Conservation (phyloP, 1,284 basidiomycete genomes). For the Moesziomyces sp. region DNA sequence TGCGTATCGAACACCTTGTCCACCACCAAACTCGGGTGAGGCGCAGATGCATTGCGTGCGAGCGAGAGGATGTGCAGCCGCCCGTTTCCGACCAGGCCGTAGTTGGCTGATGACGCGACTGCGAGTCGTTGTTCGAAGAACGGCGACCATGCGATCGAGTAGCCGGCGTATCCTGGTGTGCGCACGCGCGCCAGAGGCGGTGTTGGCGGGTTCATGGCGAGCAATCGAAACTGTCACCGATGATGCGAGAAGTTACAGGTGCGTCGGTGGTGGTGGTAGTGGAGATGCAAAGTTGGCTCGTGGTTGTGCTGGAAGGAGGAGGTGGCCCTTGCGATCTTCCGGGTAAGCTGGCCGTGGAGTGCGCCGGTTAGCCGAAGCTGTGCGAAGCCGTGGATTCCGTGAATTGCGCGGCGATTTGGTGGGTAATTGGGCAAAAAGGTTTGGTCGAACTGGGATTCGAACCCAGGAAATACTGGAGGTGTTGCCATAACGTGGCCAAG, state of each 20-base stretch:
- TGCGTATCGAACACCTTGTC: constrained; percentile 80
- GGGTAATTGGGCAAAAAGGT: not conserved
- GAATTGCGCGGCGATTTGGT: no score
- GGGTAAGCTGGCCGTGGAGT: no score
- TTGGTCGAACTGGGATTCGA: constrained; percentile 55
- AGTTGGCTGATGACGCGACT: constrained; percentile 90
- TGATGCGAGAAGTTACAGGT: not conserved
- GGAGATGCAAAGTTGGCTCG: no score
- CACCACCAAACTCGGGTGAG: constrained; percentile 22
- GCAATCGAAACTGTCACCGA: not conserved
- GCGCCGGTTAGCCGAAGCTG: no score
- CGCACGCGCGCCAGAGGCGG: constrained; percentile 36
- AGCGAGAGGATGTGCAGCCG: constrained; percentile 53
- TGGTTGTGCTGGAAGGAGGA: no score
- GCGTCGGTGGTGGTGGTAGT: not conserved
- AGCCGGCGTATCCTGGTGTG: constrained; percentile 79
- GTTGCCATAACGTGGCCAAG: constrained; percentile 50
- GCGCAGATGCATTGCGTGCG: not conserved
- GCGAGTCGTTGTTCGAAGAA: constrained; percentile 86
- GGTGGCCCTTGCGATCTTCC: no score
- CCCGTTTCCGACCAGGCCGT: constrained; percentile 94
- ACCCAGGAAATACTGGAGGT: constrained; percentile 52
- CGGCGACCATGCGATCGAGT: constrained; percentile 88
- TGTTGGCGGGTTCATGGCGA: constrained; percentile 21
- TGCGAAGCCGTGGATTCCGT: no score